These are phyloP conservation scores for Trichosporon sp. DNA, from an alignment of 1,284 basidiomycete species.

Conservation along the genomic window DNA sequence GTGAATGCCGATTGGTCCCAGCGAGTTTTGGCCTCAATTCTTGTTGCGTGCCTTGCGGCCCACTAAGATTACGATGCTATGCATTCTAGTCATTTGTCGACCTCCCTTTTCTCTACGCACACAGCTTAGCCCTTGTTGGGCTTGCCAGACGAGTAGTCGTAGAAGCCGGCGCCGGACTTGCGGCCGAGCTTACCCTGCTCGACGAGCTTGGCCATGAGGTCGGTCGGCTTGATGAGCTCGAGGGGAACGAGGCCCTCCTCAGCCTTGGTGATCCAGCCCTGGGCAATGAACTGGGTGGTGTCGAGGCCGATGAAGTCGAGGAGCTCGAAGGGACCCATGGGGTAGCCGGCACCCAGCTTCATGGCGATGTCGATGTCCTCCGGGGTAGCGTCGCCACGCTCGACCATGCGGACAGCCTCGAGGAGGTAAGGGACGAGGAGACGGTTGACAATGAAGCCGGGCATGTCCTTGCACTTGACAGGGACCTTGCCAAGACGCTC, in stretches of 20 bases:
- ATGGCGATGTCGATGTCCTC: slow-evolving; percentile 58
- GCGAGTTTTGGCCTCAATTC: too few relatives aligned
- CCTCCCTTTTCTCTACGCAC: not conserved
- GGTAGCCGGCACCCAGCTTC: slow-evolving; percentile 56
- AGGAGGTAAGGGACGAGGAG: slow-evolving; percentile 54
- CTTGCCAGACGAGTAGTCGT: slow-evolving; percentile 18
- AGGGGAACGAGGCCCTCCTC: slow-evolving; percentile 48
- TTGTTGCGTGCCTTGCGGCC: too few relatives aligned
- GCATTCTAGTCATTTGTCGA: not conserved
- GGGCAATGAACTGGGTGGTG: slow-evolving; percentile 51
- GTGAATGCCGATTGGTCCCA: too few relatives aligned
- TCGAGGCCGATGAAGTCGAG: slow-evolving; percentile 55
- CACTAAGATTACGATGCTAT: not conserved
- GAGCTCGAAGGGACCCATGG: slow-evolving; percentile 54
- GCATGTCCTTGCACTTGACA: slow-evolving; percentile 55
- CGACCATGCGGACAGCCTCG: slow-evolving; percentile 56
- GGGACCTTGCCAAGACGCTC: slow-evolving; percentile 54
- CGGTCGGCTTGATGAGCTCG: slow-evolving; percentile 50
- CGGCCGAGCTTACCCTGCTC: slow-evolving; percentile 53
- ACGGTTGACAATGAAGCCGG: slow-evolving; percentile 55
- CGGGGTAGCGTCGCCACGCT: slow-evolving; percentile 55
- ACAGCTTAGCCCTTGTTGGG: not conserved
- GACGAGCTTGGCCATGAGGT: slow-evolving; percentile 52
- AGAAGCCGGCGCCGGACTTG: slow-evolving; percentile 52
- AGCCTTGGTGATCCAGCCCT: slow-evolving; percentile 54